phyloP scores from a whole-genome alignment of 306 rosid species.

The Fragaria ananassa region DNA sequence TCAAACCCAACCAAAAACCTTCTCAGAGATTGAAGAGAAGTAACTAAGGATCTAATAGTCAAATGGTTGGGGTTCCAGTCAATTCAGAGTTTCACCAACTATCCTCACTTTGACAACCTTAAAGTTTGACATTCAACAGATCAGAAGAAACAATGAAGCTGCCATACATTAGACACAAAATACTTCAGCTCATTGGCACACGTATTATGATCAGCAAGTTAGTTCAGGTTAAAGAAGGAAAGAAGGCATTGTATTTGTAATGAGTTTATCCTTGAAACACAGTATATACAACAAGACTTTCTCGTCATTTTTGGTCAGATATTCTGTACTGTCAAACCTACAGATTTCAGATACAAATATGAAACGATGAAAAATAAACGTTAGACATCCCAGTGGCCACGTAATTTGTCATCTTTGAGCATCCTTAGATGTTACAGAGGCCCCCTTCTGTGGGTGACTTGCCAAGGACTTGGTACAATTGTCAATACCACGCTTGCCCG shows the following conservation, averaged over 20 bases:
- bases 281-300: background rate
- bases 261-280: background rate
- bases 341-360: background rate
- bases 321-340: background rate
- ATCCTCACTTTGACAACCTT: background rate
- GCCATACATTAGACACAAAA: background rate
- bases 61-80: background rate
- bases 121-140: background rate
- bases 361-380: background rate
- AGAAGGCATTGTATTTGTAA: background rate
- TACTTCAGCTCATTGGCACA: background rate
- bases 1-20: background rate
- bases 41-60: background rate
- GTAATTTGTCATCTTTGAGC: background rate
- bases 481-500: background rate
- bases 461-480: background rate
- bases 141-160: background rate
- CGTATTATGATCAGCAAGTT: background rate
- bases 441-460: background rate
- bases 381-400: background rate
- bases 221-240: background rate
- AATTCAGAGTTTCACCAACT: background rate
- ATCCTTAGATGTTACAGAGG: background rate
- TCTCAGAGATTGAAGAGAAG: background rate
- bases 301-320: background rate